Evolutionary conservation across 1,284 basidiomycete genomes (phyloP).

Genomic region (Sporisorium reilianum): DNA sequence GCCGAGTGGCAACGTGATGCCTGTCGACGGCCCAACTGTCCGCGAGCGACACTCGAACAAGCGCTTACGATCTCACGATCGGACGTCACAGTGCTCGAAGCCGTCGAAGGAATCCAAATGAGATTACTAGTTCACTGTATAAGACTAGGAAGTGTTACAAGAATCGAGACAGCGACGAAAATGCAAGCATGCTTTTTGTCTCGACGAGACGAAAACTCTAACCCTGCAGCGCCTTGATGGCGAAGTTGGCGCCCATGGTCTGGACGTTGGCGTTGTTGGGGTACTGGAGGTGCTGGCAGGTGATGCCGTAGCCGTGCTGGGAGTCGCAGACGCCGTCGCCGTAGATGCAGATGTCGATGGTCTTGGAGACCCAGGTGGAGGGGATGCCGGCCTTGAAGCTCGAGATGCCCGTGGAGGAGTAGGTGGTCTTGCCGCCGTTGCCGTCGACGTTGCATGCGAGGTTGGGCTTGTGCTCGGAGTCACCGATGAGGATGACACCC

Average conservation of each 20-base stretch:
- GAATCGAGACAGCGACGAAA: background rate
- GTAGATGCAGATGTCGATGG: conserved; percentile 62
- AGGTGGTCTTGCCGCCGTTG: conserved; percentile 58
- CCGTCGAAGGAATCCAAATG: background rate
- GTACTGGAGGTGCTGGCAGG: conserved; percentile 57
- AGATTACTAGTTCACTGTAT: background rate
- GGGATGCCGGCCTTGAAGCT: conserved; percentile 45
- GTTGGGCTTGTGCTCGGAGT: conserved; percentile 62
- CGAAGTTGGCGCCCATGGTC: conserved; percentile 51
- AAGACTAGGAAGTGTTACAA: background rate
- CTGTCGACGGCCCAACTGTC: background rate
- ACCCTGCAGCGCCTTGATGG: conserved; percentile 36
- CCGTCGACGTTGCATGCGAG: conserved; percentile 65
- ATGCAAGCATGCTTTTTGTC: background rate
- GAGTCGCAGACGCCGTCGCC: conserved; percentile 67
- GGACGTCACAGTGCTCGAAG: too few relatives aligned
- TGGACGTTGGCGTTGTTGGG: conserved; percentile 46
- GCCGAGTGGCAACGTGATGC: background rate
- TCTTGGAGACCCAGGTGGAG: conserved; percentile 58
- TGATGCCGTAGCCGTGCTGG: conserved; percentile 55
- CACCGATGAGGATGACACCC: conserved; percentile 66
- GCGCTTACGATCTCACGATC: background rate
- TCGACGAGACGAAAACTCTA: background rate
- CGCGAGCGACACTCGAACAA: too few relatives aligned
- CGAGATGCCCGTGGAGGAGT: conserved; percentile 44